These are phyloP conservation scores for Sugiyamaella japonica DNA, from an alignment of 1,139 yeast genomes.

Conservation along the genomic window DNA sequence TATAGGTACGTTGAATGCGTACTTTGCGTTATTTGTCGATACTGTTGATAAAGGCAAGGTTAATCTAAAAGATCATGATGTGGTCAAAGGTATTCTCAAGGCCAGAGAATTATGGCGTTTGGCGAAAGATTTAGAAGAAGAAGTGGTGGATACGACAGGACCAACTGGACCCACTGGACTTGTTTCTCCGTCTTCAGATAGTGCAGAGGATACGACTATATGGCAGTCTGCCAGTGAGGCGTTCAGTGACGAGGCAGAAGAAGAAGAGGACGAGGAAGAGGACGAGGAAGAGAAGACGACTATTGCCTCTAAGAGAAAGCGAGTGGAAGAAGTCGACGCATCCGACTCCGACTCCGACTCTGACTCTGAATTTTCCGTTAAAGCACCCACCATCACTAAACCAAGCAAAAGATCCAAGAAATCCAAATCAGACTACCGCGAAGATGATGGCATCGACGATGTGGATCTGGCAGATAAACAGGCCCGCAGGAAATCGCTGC, in stretches of 20 bases:
- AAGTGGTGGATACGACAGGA: constrained; percentile 18
- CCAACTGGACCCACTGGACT: neutral
- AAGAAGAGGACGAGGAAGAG: constrained; percentile 25
- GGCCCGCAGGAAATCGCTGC: constrained; percentile 76
- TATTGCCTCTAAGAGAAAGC: constrained; percentile 29
- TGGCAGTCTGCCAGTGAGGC: constrained; percentile 19
- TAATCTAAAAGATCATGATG: constrained; percentile 79
- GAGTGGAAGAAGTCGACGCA: constrained; percentile 15
- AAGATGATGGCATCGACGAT: constrained; percentile 56
- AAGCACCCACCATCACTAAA: constrained; percentile 50
- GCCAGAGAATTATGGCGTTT: constrained; percentile 85
- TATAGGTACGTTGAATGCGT: constrained; percentile 69
- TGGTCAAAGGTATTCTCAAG: constrained; percentile 81
- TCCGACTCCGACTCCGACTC: constrained; percentile 26
- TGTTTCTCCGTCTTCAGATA: constrained; percentile 1
- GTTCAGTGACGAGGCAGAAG: constrained; percentile 17
- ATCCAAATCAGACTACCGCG: constrained; percentile 53
- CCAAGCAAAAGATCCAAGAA: constrained; percentile 24
- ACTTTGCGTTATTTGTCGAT: constrained; percentile 68
- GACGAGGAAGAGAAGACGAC: constrained; percentile 26
- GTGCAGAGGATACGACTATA: constrained; percentile 11
- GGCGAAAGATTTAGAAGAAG: constrained; percentile 24
- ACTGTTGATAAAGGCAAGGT: constrained; percentile 55
- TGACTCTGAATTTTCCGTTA: constrained; percentile 50
- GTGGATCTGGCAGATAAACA: constrained; percentile 86